Conservation (phyloP, 345 rosid species). For the Heritiera fomes region DNA sequence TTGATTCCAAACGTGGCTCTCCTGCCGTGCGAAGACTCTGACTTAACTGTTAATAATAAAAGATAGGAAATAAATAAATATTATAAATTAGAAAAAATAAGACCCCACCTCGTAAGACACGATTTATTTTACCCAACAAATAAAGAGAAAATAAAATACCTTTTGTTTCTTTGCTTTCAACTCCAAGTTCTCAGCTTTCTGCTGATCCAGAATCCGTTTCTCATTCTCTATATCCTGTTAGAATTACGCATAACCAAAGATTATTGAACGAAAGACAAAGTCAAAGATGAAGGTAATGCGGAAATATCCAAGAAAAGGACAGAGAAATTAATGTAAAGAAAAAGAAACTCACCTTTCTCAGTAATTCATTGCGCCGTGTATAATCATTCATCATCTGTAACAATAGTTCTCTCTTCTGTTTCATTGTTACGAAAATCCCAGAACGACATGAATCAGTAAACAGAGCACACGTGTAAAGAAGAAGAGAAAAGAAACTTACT, state of each 20-base stretch:
- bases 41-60: background rate
- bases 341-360: slow-evolving; percentile 25
- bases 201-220: background rate
- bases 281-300: background rate
- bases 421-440: background rate
- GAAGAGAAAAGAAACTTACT: background rate
- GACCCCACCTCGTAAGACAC: background rate
- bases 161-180: slow-evolving; percentile 31
- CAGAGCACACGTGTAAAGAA: background rate
- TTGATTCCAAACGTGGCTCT: background rate
- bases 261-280: background rate
- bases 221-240: slow-evolving; percentile 35
- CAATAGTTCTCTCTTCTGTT: slow-evolving; percentile 34
- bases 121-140: background rate
- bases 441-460: background rate
- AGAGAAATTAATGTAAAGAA: slow-evolving; percentile 11
- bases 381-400: slow-evolving; percentile 13
- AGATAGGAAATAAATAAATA: background rate
- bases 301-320: slow-evolving; percentile 20
- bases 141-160: slow-evolving; percentile 15
- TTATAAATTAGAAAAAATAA: background rate
- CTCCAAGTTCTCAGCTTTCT: slow-evolving; percentile 23
- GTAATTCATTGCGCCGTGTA: slow-evolving; percentile 11
- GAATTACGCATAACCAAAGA: background rate
- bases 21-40: no score